These are phyloP conservation scores for Przewalskia tangutica DNA, from an alignment of 257 asterid species.

Conservation along the genomic window DNA sequence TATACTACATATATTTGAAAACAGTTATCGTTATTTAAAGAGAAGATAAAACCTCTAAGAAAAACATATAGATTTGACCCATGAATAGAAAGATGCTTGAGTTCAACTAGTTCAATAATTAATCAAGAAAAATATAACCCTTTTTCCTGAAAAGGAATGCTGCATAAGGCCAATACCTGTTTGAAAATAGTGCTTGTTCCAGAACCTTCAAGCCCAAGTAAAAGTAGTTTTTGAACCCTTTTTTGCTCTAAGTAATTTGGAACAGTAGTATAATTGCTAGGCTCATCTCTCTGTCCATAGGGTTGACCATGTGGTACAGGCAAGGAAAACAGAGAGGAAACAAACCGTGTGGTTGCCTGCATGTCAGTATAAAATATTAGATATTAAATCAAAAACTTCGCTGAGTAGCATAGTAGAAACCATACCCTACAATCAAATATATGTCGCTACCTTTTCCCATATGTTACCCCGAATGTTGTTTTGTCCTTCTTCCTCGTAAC, in stretches of 20 bases:
- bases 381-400: not conserved
- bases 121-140: not conserved
- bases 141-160: not conserved
- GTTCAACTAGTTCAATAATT: not conserved
- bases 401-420: not conserved
- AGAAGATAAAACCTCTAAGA: not conserved
- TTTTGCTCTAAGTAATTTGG: conserved; percentile 71
- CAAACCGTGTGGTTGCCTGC: conserved; percentile 80
- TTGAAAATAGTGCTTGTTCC: conserved; percentile 96
- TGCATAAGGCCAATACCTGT: conserved; percentile 40
- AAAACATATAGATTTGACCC: not conserved
- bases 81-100: not conserved
- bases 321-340: conserved; percentile 78
- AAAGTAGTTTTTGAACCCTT: conserved; percentile 69
- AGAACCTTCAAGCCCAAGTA: conserved; percentile 78
- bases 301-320: conserved; percentile 88
- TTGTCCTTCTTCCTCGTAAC: conserved; percentile 98
- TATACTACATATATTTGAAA: not conserved
- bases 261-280: conserved; percentile 57
- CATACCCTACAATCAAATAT: not conserved
- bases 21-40: not conserved
- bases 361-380: not conserved
- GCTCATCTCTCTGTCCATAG: conserved; percentile 60
- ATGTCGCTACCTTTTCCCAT: conserved; percentile 72
- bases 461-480: conserved; percentile 93